Percentiles rank a stretch among this genome's conserved stretches.
These are phyloP conservation scores for Naganishia sp. DNA, from an alignment of 1,284 basidiomycete species.

Conservation along the genomic window DNA sequence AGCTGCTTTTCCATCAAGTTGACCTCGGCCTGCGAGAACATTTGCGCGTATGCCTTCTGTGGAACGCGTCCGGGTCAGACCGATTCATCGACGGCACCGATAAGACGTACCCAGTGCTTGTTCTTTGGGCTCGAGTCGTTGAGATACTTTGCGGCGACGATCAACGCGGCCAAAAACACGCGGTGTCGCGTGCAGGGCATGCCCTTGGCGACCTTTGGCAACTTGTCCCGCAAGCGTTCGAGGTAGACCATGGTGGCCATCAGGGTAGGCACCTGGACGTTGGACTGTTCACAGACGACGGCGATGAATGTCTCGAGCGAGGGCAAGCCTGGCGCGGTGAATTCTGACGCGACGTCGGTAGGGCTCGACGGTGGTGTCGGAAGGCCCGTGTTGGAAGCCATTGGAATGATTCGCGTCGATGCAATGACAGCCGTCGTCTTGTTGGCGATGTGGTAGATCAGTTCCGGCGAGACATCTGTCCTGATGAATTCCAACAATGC, in stretches of 20 bases:
- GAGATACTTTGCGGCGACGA: conserved; percentile 95
- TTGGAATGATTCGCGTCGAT: conserved; percentile 45
- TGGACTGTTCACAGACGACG: conserved; percentile 77
- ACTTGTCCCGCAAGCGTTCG: conserved; percentile 75
- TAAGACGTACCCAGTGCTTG: conserved; percentile 73
- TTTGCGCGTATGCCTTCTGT: conserved; percentile 63
- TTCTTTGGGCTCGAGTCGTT: conserved; percentile 97
- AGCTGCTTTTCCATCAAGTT: conserved; percentile 97
- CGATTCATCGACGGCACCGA: not conserved
- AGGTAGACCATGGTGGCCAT: conserved; percentile 92
- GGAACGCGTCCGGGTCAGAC: conserved; percentile 1
- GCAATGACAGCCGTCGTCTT: conserved; percentile 53
- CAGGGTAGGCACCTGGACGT: conserved; percentile 89
- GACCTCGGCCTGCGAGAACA: conserved; percentile 67
- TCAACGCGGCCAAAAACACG: conserved; percentile 91
- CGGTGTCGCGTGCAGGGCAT: conserved; percentile 86
- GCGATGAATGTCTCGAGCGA: conserved; percentile 85
- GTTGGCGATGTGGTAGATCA: conserved; percentile 62
- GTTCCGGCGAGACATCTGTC: conserved; percentile 73
- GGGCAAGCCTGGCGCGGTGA: conserved; percentile 58
- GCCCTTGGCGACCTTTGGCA: conserved; percentile 81
- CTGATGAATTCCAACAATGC: conserved; percentile 74
- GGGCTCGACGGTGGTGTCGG: conserved; percentile 57
- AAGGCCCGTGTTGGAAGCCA: conserved; percentile 37
- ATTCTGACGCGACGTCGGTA: conserved; percentile 49